These are phyloP conservation scores for Polyplosphaeria fusca DNA, from an alignment of 495 filamentous ascomycete species.

Conservation along the genomic window DNA sequence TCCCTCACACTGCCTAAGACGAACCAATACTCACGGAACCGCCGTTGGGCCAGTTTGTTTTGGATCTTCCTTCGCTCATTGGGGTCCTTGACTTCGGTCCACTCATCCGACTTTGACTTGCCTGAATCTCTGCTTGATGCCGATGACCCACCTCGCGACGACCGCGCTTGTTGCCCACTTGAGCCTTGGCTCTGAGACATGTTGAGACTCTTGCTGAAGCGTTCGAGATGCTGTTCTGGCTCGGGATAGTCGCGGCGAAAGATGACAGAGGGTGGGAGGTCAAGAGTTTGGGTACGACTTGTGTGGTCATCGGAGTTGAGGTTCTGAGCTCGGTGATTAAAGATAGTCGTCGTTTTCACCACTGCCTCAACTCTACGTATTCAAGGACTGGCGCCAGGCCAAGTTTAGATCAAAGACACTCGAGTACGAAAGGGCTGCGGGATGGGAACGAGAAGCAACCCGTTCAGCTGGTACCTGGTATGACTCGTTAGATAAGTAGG, in stretches of 20 bases:
- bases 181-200: conserved; percentile 28
- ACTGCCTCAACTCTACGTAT: conserved; percentile 27
- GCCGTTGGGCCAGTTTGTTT: conserved; percentile 44
- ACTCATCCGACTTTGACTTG: conserved; percentile 36
- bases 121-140: conserved; percentile 23
- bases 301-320: conserved; percentile 10
- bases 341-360: conserved; percentile 10
- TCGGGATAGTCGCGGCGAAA: background rate
- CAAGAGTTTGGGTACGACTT: no score
- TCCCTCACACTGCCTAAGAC: conserved; percentile 11
- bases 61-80: conserved; percentile 43
- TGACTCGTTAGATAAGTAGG: conserved; percentile 12
- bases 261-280: no score
- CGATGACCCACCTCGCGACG: conserved; percentile 15
- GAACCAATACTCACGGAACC: conserved; percentile 44
- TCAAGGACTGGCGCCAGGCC: conserved; percentile 24
- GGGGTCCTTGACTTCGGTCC: conserved; percentile 40
- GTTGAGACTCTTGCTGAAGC: background rate
- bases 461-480: conserved; percentile 21
- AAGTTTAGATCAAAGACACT: conserved; percentile 23
- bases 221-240: background rate
- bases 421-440: conserved; percentile 22
- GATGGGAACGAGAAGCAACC: conserved; percentile 7
- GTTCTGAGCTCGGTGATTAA: conserved; percentile 4
- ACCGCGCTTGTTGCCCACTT: conserved; percentile 15